Conservation (phyloP, 768 basidiomycete genomes). For the Serendipita sp. region DNA sequence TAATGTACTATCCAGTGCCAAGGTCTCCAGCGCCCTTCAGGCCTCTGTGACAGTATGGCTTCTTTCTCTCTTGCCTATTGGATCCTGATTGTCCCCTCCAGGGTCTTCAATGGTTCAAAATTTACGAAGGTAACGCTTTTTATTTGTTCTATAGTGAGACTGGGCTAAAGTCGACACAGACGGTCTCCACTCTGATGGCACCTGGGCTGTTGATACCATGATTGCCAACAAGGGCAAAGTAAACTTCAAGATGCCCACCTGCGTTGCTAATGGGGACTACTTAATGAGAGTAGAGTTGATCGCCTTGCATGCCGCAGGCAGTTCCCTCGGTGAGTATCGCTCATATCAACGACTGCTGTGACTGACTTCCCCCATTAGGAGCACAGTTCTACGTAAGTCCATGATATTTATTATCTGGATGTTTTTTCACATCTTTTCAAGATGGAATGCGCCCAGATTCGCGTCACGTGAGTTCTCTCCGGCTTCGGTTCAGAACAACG, state of each 20-base stretch:
- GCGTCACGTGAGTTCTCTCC: slow-evolving; percentile 17
- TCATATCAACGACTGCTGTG: neutral
- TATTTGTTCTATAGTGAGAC: slow-evolving; percentile 19
- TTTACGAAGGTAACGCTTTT: slow-evolving; percentile 23
- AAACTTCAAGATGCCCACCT: slow-evolving; percentile 29
- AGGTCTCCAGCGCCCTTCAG: slow-evolving; percentile 30
- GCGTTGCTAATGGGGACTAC: slow-evolving; percentile 12
- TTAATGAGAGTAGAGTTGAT: neutral
- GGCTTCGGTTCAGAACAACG: neutral
- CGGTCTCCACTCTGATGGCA: slow-evolving; percentile 6
- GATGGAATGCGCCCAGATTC: slow-evolving; percentile 26
- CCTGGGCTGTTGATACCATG: slow-evolving; percentile 32
- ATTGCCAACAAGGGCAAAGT: slow-evolving; percentile 35
- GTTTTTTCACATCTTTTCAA: slow-evolving; percentile 1
- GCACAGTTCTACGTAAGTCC: slow-evolving; percentile 37
- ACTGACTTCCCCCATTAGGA: slow-evolving; percentile 12
- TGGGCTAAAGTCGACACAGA: slow-evolving; percentile 10
- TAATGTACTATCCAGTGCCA: slow-evolving; percentile 20
- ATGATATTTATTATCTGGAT: neutral
- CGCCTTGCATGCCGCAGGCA: neutral
- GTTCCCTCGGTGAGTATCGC: slow-evolving; percentile 12
- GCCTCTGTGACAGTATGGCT: slow-evolving; percentile 25
- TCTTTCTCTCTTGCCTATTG: neutral
- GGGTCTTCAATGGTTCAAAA: slow-evolving; percentile 35
- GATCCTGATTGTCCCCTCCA: neutral